Conservation (phyloP, 2,329 filamentous ascomycete genomes). For the Cladosporium cucumerinum region DNA sequence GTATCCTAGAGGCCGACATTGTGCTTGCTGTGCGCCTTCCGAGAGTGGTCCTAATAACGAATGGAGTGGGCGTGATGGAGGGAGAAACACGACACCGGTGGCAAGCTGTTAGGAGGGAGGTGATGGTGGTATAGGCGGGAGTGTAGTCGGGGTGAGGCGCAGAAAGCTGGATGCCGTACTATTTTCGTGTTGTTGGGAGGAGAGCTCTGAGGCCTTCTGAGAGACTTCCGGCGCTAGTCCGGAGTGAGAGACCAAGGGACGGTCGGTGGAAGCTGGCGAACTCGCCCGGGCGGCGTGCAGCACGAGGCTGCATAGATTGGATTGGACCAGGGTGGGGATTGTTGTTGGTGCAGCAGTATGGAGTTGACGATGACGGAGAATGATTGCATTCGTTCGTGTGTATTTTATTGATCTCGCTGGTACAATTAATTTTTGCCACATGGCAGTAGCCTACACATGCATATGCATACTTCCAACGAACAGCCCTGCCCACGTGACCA, state of each 20-base stretch:
- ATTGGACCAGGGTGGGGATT: neutral
- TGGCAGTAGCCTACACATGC: neutral
- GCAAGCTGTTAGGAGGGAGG: neutral
- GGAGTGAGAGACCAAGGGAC: neutral
- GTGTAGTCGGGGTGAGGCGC: slow-evolving; percentile 1
- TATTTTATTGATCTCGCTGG: neutral
- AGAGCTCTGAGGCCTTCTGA: neutral
- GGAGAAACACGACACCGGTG: slow-evolving; percentile 5
- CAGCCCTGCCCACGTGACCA: neutral
- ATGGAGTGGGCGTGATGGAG: slow-evolving; percentile 13
- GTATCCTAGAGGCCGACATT: slow-evolving; percentile 18
- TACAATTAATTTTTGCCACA: neutral
- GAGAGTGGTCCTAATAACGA: slow-evolving; percentile 1
- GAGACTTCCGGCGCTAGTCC: neutral
- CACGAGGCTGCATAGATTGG: neutral
- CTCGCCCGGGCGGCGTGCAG: neutral
- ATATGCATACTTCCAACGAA: neutral
- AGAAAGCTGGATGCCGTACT: slow-evolving; percentile 4
- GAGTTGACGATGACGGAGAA: neutral
- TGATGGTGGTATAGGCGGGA: slow-evolving; percentile 1
- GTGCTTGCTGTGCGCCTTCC: neutral
- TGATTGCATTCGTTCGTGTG: neutral
- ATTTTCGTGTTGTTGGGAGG: slow-evolving; percentile 11
- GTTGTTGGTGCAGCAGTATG: neutral
- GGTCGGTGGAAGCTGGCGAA: neutral